phyloP scores from a whole-genome alignment of 306 rosid species.

The Malus domestica region ASM211411v1 NC_041791.1:15129001-15129500 shows the following conservation, averaged over 20 bases:
- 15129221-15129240: not conserved
- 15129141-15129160: not conserved
- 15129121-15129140: not conserved
- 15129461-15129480: not conserved
- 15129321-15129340: not conserved
- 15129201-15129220: not conserved
- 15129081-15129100: not conserved
- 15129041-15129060: not conserved
- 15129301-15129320: not conserved
- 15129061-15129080: not conserved
- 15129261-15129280: not conserved
- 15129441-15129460: not conserved
- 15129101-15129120: not conserved
- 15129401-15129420: not conserved
- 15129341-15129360: not conserved
- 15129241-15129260: not conserved
- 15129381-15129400: not conserved
- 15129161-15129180: not conserved
- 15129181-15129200: not conserved
- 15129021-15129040: conserved; percentile 89
- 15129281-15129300: not conserved
- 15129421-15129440: not conserved
- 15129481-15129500: not conserved
- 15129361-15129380: not conserved
- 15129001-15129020: conserved; percentile 92